A percentile compares a stretch with the other conserved stretches of the same genome.
Evolutionary conservation across 208 protist species (phyloP).

Genomic region (Porcisia deanei): DNA sequence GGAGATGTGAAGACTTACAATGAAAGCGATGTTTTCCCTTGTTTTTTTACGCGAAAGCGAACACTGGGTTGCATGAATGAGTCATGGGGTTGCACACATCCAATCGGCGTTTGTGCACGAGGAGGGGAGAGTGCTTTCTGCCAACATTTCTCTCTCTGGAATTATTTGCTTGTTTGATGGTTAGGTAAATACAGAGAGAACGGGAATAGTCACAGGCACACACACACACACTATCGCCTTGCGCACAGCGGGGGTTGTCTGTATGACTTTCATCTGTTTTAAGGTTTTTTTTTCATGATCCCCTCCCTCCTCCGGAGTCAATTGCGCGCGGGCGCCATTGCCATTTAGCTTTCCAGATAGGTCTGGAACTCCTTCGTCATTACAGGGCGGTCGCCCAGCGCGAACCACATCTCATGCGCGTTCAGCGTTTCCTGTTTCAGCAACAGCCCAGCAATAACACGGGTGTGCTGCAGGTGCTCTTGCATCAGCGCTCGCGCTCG

Average conservation of each 20-base stretch:
- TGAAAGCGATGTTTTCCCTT: too few relatives aligned
- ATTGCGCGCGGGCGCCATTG: neutral
- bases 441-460: slow-evolving; percentile 71
- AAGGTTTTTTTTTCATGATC: too few relatives aligned
- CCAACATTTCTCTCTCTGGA: neutral
- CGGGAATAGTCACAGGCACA: neutral
- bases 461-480: slow-evolving; percentile 59
- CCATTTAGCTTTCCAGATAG: slow-evolving; percentile 69
- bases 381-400: slow-evolving; percentile 68
- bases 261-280: too few relatives aligned
- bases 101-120: neutral
- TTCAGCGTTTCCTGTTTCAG: slow-evolving; percentile 84
- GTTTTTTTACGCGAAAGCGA: too few relatives aligned
- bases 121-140: neutral
- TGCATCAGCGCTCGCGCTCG: slow-evolving; percentile 62
- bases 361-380: slow-evolving; percentile 80
- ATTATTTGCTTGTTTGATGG: neutral
- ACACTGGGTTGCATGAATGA: neutral
- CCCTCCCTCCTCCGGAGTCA: slow-evolving; percentile 2
- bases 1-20: too few relatives aligned
- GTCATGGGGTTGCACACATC: neutral
- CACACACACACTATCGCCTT: neutral
- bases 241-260: too few relatives aligned
- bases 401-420: slow-evolving; percentile 77
- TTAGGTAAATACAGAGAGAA: neutral